Conservation (phyloP, 179 eudicot species). For the Spinacia oleracea region DNA sequence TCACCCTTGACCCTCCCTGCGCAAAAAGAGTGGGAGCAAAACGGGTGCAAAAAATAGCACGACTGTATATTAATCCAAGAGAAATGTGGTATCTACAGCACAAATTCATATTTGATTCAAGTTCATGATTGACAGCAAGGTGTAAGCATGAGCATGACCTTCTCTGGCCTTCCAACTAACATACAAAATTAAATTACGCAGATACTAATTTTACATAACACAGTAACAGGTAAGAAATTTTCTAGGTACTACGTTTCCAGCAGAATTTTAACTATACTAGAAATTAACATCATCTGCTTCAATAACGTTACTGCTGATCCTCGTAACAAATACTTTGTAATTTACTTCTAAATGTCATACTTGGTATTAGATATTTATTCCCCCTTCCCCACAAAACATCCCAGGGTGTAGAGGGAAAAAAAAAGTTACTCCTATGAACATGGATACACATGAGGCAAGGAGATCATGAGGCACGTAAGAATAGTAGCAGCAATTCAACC, state of each 20-base stretch:
- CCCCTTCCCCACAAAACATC: neutral
- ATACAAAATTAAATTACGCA: too few relatives aligned
- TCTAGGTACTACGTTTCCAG: neutral
- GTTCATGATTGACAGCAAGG: neutral
- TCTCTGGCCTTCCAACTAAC: constrained; percentile 3
- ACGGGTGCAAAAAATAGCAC: neutral
- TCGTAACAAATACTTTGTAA: neutral
- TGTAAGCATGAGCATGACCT: neutral
- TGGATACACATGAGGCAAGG: neutral
- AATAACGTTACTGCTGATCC: neutral
- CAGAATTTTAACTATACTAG: neutral
- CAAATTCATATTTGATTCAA: too few relatives aligned
- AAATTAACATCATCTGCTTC: neutral
- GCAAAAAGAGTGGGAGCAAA: neutral
- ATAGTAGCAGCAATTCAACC: neutral
- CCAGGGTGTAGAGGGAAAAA: neutral
- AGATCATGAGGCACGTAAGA: neutral
- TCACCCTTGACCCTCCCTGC: neutral
- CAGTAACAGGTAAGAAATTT: neutral
- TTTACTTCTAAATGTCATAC: neutral
- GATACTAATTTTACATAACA: neutral
- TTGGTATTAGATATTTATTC: neutral
- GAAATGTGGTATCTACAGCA: neutral
- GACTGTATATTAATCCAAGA: constrained; percentile 4
- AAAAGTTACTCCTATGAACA: neutral